Conservation (phyloP, 2,329 filamentous ascomycete species). For the Apiospora arundinis region DNA sequence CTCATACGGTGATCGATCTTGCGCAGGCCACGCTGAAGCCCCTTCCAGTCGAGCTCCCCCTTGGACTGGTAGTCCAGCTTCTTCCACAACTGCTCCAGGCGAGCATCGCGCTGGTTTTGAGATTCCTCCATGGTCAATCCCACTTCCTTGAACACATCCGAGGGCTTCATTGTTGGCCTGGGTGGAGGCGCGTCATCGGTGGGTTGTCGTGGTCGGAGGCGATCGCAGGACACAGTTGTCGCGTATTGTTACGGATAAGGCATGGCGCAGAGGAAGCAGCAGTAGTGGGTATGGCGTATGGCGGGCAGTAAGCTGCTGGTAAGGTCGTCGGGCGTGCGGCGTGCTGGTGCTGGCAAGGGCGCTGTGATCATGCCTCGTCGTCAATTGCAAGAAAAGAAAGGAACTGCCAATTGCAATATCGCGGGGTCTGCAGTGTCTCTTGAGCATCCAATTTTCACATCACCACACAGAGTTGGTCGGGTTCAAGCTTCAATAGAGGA, state of each 20-base stretch:
- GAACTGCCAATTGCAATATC: background rate
- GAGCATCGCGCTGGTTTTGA: slow-evolving; percentile 78
- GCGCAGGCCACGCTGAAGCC: slow-evolving; percentile 81
- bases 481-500: slow-evolving; percentile 18
- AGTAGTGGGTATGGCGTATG: slow-evolving; percentile 23
- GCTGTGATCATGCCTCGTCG: background rate
- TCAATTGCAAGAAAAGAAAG: background rate
- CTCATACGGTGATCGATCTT: slow-evolving; percentile 89
- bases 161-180: slow-evolving; percentile 48
- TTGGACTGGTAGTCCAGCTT: slow-evolving; percentile 78
- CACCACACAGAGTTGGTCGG: background rate
- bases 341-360: background rate
- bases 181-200: slow-evolving; percentile 46
- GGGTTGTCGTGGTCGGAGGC: slow-evolving; percentile 24
- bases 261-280: slow-evolving; percentile 29
- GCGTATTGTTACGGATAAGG: slow-evolving; percentile 37
- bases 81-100: slow-evolving; percentile 84
- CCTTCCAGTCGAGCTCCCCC: slow-evolving; percentile 84
- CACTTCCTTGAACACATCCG: slow-evolving; percentile 58
- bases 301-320: background rate
- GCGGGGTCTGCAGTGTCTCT: background rate
- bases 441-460: background rate
- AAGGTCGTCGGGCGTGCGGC: background rate
- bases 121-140: slow-evolving; percentile 76
- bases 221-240: slow-evolving; percentile 31